A percentile compares a stretch with the other conserved stretches of the same genome.
Conservation (phyloP, 768 basidiomycete species). For the Pluteus cervinus region DNA sequence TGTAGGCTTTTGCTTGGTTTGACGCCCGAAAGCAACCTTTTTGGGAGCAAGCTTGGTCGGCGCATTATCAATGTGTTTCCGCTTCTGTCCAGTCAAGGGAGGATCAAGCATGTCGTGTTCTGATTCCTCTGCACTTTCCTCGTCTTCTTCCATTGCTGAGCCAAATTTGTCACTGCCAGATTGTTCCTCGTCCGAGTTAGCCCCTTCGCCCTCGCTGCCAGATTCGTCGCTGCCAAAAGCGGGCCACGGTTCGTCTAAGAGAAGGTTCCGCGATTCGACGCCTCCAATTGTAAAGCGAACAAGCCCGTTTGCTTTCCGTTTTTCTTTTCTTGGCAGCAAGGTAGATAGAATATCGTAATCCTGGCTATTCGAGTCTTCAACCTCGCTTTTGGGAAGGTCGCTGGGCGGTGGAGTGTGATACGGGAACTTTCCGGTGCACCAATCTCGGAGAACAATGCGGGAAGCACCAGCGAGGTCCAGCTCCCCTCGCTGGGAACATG, state of each 20-base stretch:
- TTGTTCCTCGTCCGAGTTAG: constrained; percentile 31
- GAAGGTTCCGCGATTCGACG: constrained; percentile 32
- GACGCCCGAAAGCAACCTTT: constrained; percentile 51
- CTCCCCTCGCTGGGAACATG: constrained; percentile 51
- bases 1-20: too few species aligned
- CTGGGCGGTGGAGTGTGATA: constrained; percentile 60
- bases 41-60: constrained; percentile 30
- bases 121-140: constrained; percentile 21
- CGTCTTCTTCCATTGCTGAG: constrained; percentile 26
- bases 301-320: constrained; percentile 54
- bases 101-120: constrained; percentile 27
- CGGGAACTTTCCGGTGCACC: constrained; percentile 69
- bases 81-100: constrained; percentile 37
- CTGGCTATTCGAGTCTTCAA: constrained; percentile 30
- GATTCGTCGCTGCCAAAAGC: constrained; percentile 33
- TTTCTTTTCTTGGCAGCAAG: constrained; percentile 56
- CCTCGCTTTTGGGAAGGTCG: constrained; percentile 7
- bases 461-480: constrained; percentile 71
- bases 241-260: constrained; percentile 36
- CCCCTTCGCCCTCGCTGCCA: constrained; percentile 22
- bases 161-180: constrained; percentile 29
- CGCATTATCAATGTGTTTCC: constrained; percentile 31
- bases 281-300: constrained; percentile 41
- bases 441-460: constrained; percentile 78
- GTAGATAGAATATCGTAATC: constrained; percentile 46